Base-by-base conservation (phyloP, 1,284 basidiomycete genomes). In the Spongispora temasekensis region DNA sequence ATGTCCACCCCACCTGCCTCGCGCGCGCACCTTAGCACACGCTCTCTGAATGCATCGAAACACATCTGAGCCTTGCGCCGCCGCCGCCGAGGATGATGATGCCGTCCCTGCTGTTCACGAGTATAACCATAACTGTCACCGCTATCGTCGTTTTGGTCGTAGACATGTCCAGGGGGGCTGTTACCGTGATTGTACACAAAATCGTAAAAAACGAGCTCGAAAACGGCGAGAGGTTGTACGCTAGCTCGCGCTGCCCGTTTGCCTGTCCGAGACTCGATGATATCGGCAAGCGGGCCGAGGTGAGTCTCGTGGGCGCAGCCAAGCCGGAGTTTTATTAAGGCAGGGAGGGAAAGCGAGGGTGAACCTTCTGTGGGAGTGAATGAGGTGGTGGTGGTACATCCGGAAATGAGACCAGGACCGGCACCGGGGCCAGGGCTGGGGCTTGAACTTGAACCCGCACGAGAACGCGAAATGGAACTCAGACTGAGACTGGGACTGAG, bases 181-280 rank as follows among this genome's bases (percentile, higher is more conserved):
- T 48, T 25, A 7, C 44, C 44, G 27, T 25, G 58, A 8, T 56
- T 53, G 17, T 65, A 67, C 46, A 73, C 57, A 23, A 71, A 73
- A 31, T 70, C 71, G 42, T 72, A 57, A 60, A 70, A 64, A 19
- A 71, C 62, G 42, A 70, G 66, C 15, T 73, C 66, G 17, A 70
- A 73, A 10, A 54, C n/a, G 17, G 55, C 12, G 12, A 70, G 66
- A 3, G 56, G 56, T 0, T n/a, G 35, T 5, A 73, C 61, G 2
- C 64, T 60, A 1, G 60, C 56, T 3, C 34, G 52, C 0, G 12
- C 25, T 1, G 69, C 71, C 8, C 51, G 53, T 2, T 50, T 54
- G 8, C 69, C 67, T 0, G 62, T 62, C 19, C 69, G 57, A 17
- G 61, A 56, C 13, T 61, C 65, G 34, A 70, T 60, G n/a, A 73